phyloP scores from a whole-genome alignment of 106 monocot species.

The Acorus calamus region DNA sequence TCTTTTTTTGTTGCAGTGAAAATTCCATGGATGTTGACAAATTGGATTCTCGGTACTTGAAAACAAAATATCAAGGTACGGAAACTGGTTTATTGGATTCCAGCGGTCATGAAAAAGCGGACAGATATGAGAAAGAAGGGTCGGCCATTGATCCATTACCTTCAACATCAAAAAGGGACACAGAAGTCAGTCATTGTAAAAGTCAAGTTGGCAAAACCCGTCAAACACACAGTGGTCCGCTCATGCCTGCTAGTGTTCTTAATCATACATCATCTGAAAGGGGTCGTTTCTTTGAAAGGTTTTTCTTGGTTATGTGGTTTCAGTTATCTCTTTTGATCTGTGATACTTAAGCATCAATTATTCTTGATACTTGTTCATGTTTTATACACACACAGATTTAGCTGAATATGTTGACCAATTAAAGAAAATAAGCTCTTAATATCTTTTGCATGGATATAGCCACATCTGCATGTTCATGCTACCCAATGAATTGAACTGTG shows the following conservation, averaged over 20 bases:
- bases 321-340: too few species aligned
- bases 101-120: conserved; percentile 22
- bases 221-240: conserved; percentile 46
- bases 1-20: conserved; percentile 20
- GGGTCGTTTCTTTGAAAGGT: conserved; percentile 46
- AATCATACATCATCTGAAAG: conserved; percentile 30
- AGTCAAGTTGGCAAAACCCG: conserved; percentile 32
- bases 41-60: conserved; percentile 9
- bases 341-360: too few species aligned
- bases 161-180: conserved; percentile 38
- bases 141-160: conserved; percentile 28
- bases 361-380: too few species aligned
- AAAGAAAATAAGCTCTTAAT: too few species aligned
- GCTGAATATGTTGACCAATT: too few species aligned
- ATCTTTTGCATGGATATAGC: too few species aligned
- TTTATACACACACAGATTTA: too few species aligned
- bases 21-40: conserved; percentile 6
- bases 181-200: conserved; percentile 25
- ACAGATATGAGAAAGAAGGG: conserved; percentile 19
- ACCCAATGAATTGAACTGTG: too few species aligned
- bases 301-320: conserved; percentile 4
- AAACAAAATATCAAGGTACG: conserved; percentile 22
- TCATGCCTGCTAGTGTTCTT: conserved; percentile 25
- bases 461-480: too few species aligned
- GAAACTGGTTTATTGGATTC: conserved; percentile 18